A percentile compares a stretch with the other conserved stretches of the same genome.
Conservation (phyloP, 164 flowering plant genomes). For the Dillenia suffruticosa region DNA sequence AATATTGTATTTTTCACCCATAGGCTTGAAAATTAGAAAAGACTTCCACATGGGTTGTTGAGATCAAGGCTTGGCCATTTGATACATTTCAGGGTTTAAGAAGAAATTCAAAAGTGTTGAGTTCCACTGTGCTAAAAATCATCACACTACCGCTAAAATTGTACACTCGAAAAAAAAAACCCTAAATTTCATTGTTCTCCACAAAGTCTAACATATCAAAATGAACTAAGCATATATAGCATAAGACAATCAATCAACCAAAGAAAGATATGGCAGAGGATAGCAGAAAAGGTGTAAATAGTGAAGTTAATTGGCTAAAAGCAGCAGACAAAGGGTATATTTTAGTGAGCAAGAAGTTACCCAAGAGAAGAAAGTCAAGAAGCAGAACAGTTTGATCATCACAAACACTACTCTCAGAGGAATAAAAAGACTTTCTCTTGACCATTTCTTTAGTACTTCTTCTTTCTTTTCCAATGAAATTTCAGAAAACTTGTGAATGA, state of each 20-base stretch:
- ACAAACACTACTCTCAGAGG: slow-evolving; percentile 45
- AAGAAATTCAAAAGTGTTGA: too few relatives aligned
- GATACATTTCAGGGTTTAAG: too few relatives aligned
- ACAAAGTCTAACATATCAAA: not conserved
- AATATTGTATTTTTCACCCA: too few relatives aligned
- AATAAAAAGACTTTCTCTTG: slow-evolving; percentile 19
- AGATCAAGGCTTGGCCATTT: too few relatives aligned
- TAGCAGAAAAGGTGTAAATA: not conserved
- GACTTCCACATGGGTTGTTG: too few relatives aligned
- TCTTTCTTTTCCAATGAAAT: slow-evolving; percentile 54
- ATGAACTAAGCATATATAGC: not conserved
- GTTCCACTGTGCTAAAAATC: too few relatives aligned
- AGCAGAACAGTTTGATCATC: slow-evolving; percentile 36
- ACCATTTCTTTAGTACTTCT: slow-evolving; percentile 55
- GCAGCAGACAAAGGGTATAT: not conserved
- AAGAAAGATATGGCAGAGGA: not conserved
- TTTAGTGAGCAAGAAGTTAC: slow-evolving; percentile 23
- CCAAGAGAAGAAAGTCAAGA: slow-evolving; percentile 44
- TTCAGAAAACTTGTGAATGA: slow-evolving; percentile 52
- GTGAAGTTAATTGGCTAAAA: too few relatives aligned
- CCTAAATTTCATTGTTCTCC: not conserved
- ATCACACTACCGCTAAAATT: too few relatives aligned
- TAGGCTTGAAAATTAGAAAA: too few relatives aligned
- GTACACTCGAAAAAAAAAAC: not conserved
- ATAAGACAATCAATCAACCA: not conserved